Percentiles rank a stretch among this genome's conserved stretches.
Conservation (phyloP, 768 basidiomycete genomes). For the Lentinus brumalis region DNA sequence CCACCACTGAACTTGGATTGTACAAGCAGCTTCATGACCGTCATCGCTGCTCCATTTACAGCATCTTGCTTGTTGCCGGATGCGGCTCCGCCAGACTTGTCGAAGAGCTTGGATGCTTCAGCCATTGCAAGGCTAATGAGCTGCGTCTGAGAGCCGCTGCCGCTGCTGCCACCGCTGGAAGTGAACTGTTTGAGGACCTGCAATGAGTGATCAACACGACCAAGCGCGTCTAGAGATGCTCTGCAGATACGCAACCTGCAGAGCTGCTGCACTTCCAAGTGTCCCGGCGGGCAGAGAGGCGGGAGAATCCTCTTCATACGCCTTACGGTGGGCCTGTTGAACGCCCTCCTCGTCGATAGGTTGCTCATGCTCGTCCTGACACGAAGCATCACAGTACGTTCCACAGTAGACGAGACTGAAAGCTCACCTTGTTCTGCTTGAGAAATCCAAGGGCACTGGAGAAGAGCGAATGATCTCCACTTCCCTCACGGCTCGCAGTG, state of each 20-base stretch:
- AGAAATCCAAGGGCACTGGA: constrained; percentile 55
- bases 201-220: neutral
- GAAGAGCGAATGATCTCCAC: constrained; percentile 61
- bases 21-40: constrained; percentile 80
- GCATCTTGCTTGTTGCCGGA: constrained; percentile 80
- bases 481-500: constrained; percentile 55
- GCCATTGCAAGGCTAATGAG: constrained; percentile 87
- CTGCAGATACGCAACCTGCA: constrained; percentile 47
- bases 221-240: constrained; percentile 4
- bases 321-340: constrained; percentile 59
- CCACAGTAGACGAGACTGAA: neutral
- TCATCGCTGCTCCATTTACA: constrained; percentile 84
- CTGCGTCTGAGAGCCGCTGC: constrained; percentile 54
- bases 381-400: constrained; percentile 1
- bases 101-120: constrained; percentile 76
- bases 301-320: constrained; percentile 56
- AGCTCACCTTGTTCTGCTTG: constrained; percentile 49
- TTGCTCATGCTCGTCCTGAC: constrained; percentile 51
- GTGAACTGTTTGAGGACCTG: constrained; percentile 73
- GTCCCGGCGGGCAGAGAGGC: constrained; percentile 57
- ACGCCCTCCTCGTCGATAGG: constrained; percentile 72
- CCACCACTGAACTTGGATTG: constrained; percentile 60
- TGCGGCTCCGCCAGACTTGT: constrained; percentile 62
- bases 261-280: constrained; percentile 77
- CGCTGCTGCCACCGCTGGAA: constrained; percentile 43